Conservation (phyloP, 1,284 basidiomycete species). For the Gymnopus androsaceus region DNA sequence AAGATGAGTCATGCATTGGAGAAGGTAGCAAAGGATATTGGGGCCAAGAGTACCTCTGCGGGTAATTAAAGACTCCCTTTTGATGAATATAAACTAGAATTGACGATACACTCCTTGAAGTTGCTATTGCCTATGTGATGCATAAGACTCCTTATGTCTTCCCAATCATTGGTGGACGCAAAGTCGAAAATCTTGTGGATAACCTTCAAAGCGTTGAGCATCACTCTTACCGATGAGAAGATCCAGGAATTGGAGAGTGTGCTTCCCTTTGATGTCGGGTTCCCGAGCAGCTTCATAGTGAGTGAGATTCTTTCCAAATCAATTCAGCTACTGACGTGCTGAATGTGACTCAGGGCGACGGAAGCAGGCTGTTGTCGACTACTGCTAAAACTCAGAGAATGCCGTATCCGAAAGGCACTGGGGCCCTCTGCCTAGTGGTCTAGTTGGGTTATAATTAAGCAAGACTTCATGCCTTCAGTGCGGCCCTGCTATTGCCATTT, state of each 20-base stretch:
- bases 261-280: slow-evolving; percentile 20
- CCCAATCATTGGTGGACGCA: slow-evolving; percentile 5
- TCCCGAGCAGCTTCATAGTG: slow-evolving; percentile 20
- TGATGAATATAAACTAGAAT: neutral
- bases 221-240: neutral
- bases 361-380: neutral
- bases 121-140: slow-evolving; percentile 1
- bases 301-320: neutral
- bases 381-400: neutral
- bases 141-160: slow-evolving; percentile 1
- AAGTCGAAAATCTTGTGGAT: slow-evolving; percentile 1
- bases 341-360: neutral
- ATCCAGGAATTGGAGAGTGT: slow-evolving; percentile 1
- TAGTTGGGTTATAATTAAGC: no score
- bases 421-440: no score
- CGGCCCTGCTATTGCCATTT: no score
- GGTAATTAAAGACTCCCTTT: slow-evolving; percentile 13
- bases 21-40: slow-evolving; percentile 27
- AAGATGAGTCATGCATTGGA: slow-evolving; percentile 11
- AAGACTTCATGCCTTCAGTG: no score
- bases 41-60: slow-evolving; percentile 27
- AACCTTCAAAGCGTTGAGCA: slow-evolving; percentile 6
- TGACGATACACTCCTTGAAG: neutral
- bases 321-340: neutral
- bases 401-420: no score